Conservation (phyloP, 1,139 yeast species). For the Yamadazyma friedrichii region DNA sequence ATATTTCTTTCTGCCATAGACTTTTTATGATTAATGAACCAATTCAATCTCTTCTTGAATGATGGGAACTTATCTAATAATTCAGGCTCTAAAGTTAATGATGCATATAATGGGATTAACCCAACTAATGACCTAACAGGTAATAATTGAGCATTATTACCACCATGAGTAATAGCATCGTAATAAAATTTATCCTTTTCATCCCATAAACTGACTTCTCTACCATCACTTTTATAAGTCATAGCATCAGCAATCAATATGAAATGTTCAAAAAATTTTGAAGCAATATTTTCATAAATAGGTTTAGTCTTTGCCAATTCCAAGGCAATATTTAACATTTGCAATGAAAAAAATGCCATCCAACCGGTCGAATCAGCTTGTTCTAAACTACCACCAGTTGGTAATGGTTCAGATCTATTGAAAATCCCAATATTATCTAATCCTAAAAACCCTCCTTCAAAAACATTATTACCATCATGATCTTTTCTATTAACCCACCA, state of each 20-base stretch:
- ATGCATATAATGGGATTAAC: slow-evolving; percentile 88
- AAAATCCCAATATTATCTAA: slow-evolving; percentile 92
- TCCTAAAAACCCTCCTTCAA: slow-evolving; percentile 95
- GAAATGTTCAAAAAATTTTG: slow-evolving; percentile 94
- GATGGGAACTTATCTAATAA: slow-evolving; percentile 76
- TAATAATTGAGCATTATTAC: slow-evolving; percentile 61
- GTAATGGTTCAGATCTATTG: slow-evolving; percentile 91
- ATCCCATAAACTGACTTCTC: slow-evolving; percentile 80
- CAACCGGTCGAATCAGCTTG: slow-evolving; percentile 98
- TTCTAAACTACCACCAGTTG: slow-evolving; percentile 88
- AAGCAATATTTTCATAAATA: slow-evolving; percentile 92
- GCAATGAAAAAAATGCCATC: slow-evolving; percentile 94
- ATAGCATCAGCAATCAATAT: slow-evolving; percentile 92
- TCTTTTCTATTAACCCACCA: slow-evolving; percentile 99
- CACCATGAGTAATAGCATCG: slow-evolving; percentile 87
- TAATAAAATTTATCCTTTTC: slow-evolving; percentile 87
- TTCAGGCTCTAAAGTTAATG: slow-evolving; percentile 87
- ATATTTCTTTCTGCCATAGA: slow-evolving; percentile 82
- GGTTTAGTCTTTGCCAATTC: slow-evolving; percentile 84
- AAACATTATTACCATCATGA: slow-evolving; percentile 81
- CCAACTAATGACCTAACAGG: slow-evolving; percentile 94
- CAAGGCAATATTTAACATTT: slow-evolving; percentile 90
- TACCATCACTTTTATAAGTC: slow-evolving; percentile 66
- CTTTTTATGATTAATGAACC: slow-evolving; percentile 78
- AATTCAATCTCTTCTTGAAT: slow-evolving; percentile 79